Percentiles rank a stretch among this genome's conserved stretches.
phyloP scores from a whole-genome alignment of 177 flowering plant species.

The Telopea speciosissima region DNA sequence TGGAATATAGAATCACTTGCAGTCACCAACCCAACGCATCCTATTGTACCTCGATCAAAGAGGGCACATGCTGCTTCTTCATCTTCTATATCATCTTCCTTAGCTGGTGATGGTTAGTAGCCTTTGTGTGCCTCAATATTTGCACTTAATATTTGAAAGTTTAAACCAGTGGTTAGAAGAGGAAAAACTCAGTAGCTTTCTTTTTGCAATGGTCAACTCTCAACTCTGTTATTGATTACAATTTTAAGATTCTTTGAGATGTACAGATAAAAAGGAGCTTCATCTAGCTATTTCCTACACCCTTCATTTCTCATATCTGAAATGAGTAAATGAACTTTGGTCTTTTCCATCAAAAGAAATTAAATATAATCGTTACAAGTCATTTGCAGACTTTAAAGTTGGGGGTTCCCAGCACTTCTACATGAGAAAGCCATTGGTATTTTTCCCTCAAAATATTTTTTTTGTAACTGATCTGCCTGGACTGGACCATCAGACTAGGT shows the following conservation, averaged over 20 bases:
- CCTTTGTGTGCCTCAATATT: neutral
- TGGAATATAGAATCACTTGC: conserved; percentile 39
- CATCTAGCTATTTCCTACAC: neutral
- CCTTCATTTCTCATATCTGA: neutral
- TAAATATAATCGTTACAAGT: neutral
- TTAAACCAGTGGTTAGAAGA: no score
- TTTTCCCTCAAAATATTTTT: neutral
- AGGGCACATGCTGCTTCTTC: conserved; percentile 12
- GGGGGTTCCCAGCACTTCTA: no score
- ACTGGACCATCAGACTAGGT: conserved; percentile 8
- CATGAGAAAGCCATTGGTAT: neutral
- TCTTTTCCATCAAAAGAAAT: neutral
- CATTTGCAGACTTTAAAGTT: neutral
- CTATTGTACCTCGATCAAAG: conserved; percentile 16
- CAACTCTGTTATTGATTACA: no score
- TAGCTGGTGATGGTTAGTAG: conserved; percentile 26
- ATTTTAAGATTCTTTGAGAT: no score
- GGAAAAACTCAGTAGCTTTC: no score
- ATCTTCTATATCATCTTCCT: conserved; percentile 14
- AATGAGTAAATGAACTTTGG: neutral
- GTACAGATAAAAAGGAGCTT: no score
- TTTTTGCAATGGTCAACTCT: no score
- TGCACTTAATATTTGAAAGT: neutral
- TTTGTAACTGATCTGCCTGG: neutral
- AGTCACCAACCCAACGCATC: conserved; percentile 1